Conservation (phyloP, 225 moss, liverwort and hornwort genomes). For the Sphagnum contortum region DNA sequence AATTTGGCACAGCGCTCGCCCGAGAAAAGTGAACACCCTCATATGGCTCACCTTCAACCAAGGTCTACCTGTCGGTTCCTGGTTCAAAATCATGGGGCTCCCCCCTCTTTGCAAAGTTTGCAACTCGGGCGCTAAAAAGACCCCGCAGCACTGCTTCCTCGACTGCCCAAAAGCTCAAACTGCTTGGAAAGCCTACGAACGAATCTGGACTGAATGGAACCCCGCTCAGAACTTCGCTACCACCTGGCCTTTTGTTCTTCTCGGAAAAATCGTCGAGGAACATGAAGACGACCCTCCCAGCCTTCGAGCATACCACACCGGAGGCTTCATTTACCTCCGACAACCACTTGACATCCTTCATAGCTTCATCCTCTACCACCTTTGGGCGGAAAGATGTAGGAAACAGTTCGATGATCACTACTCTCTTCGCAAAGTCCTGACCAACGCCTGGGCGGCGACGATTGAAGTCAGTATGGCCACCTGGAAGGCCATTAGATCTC, state of each 20-base stretch:
- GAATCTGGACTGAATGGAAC: neutral
- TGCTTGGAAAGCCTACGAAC: neutral
- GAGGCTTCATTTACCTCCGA: neutral
- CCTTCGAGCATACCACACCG: too few relatives aligned
- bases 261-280: too few relatives aligned
- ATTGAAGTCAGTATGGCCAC: too few relatives aligned
- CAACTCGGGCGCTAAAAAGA: neutral
- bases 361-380: neutral
- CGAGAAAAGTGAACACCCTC: neutral
- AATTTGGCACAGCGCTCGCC: neutral
- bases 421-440: too few relatives aligned
- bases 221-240: neutral
- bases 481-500: too few relatives aligned
- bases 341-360: neutral
- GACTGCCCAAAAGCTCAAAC: neutral
- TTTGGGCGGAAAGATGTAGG: neutral
- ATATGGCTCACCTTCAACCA: neutral
- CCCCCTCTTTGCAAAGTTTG: neutral
- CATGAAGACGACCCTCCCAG: too few relatives aligned
- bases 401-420: too few relatives aligned
- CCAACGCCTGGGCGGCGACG: too few relatives aligned
- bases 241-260: too few relatives aligned
- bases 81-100: neutral
- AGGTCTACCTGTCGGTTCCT: neutral
- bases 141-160: neutral